Percentiles rank a stretch among this genome's conserved stretches.
Conservation (phyloP, 768 basidiomycete species). For the Cystobasidium onofrii region DNA sequence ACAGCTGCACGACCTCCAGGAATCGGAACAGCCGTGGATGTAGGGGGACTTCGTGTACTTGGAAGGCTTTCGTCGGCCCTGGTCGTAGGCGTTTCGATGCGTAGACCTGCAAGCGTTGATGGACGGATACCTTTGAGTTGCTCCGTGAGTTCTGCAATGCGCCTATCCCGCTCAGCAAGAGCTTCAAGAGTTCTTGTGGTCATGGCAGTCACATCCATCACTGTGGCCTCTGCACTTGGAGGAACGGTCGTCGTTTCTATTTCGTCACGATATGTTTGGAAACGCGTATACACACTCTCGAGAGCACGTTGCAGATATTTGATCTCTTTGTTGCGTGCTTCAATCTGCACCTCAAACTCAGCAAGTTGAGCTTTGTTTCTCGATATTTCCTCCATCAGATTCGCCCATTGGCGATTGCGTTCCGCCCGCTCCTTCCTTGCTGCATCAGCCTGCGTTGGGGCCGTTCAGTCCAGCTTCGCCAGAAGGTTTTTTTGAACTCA, state of each 20-base stretch:
- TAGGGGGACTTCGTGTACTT: neutral
- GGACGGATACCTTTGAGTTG: slow-evolving; percentile 32
- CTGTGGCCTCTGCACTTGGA: slow-evolving; percentile 44
- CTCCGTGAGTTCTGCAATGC: slow-evolving; percentile 52
- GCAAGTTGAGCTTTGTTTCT: slow-evolving; percentile 59
- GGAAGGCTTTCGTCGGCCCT: neutral
- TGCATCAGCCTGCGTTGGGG: slow-evolving; percentile 25
- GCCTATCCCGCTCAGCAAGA: slow-evolving; percentile 60
- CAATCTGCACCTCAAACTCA: slow-evolving; percentile 52
- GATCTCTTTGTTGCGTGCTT: slow-evolving; percentile 63
- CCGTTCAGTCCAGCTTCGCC: neutral
- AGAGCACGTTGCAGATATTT: slow-evolving; percentile 72
- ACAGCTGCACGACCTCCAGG: slow-evolving; percentile 47
- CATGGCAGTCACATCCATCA: slow-evolving; percentile 51
- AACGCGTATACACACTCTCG: slow-evolving; percentile 76
- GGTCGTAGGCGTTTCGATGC: neutral
- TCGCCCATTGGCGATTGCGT: slow-evolving; percentile 60
- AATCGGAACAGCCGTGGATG: neutral
- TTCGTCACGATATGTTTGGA: slow-evolving; percentile 51
- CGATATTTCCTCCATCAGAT: slow-evolving; percentile 64
- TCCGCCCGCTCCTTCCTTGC: slow-evolving; percentile 60
- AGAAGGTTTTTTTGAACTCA: slow-evolving; percentile 45
- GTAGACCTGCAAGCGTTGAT: neutral
- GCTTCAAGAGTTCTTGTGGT: slow-evolving; percentile 64
- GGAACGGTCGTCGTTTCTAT: slow-evolving; percentile 36